These are phyloP conservation scores for Plasmodium berghei DNA, from an alignment of 169 alveolate genomes.

Conservation along the genomic window DNA sequence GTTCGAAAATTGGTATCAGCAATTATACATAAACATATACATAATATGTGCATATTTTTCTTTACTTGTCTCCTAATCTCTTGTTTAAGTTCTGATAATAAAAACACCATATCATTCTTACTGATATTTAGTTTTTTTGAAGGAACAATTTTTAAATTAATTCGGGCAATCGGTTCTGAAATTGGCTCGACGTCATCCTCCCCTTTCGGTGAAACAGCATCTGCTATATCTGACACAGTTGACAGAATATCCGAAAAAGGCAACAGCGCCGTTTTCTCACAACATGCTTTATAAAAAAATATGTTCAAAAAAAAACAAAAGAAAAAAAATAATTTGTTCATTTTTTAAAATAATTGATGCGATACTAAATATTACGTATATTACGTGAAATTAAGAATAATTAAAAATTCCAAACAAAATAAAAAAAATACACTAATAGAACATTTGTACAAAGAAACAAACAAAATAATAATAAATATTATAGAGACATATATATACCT, in stretches of 20 bases:
- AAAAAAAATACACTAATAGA: neutral
- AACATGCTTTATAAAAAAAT: slow-evolving; percentile 5
- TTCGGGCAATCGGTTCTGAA: slow-evolving; percentile 20
- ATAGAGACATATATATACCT: too few relatives aligned
- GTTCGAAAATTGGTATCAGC: neutral
- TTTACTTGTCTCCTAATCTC: slow-evolving; percentile 72
- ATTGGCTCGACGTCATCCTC: slow-evolving; percentile 11
- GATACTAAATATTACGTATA: neutral
- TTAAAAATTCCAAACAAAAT: too few relatives aligned
- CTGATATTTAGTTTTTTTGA: slow-evolving; percentile 57
- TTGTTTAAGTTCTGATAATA: slow-evolving; percentile 53
- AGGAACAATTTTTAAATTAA: slow-evolving; percentile 71
- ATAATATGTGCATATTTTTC: neutral
- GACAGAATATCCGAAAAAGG: slow-evolving; percentile 72
- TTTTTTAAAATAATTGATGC: neutral
- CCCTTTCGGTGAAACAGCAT: slow-evolving; percentile 28
- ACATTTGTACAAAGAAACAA: neutral
- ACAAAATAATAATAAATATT: neutral
- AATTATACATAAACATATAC: neutral
- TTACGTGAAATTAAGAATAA: neutral
- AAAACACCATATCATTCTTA: slow-evolving; percentile 59
- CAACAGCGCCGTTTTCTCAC: slow-evolving; percentile 58
- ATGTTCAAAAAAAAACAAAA: slow-evolving; percentile 11
- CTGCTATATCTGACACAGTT: slow-evolving; percentile 56
- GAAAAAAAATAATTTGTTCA: slow-evolving; percentile 4